Percentiles rank a stretch among this genome's conserved stretches.
phyloP scores from a whole-genome alignment of 176 grass and related monocot genomes.

The Elymus sibiricus region DNA sequence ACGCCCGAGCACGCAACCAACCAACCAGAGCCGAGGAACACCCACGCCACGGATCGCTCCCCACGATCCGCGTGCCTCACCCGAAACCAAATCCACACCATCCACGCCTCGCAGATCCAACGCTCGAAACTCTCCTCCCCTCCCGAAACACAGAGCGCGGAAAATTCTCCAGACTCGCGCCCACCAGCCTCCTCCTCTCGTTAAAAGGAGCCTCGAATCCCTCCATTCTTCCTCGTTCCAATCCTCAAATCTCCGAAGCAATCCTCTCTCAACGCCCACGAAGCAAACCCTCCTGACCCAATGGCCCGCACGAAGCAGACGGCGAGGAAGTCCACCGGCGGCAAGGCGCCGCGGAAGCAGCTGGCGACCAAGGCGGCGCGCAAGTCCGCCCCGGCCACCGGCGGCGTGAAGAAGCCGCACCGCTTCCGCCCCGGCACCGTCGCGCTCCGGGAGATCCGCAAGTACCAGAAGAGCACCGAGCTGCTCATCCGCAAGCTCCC shows the following conservation, averaged over 20 bases:
- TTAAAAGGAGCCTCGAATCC: not conserved
- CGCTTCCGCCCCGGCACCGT: slow-evolving; percentile 71
- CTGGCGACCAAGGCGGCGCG: slow-evolving; percentile 58
- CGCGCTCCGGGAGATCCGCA: slow-evolving; percentile 68
- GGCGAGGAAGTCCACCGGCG: slow-evolving; percentile 62
- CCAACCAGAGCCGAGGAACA: not conserved
- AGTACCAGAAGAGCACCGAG: slow-evolving; percentile 84
- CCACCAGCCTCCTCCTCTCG: not conserved
- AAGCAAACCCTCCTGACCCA: not conserved
- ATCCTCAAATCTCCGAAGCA: not conserved
- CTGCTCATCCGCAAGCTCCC: slow-evolving; percentile 77
- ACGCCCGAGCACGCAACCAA: no score
- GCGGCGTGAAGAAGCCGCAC: slow-evolving; percentile 73
- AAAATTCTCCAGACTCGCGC: not conserved
- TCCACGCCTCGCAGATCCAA: not conserved
- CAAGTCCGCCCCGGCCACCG: slow-evolving; percentile 61
- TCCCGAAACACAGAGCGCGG: not conserved
- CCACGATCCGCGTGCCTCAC: not conserved
- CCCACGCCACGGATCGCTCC: not conserved
- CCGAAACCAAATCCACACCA: not conserved
- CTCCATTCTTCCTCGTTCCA: not conserved
- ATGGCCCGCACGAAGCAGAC: slow-evolving; percentile 81
- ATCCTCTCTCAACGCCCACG: not conserved
- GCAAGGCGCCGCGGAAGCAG: slow-evolving; percentile 65
- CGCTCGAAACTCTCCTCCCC: not conserved